phyloP scores from a whole-genome alignment of 73 alveolate species.

The Tetrahymena malaccensis region DNA sequence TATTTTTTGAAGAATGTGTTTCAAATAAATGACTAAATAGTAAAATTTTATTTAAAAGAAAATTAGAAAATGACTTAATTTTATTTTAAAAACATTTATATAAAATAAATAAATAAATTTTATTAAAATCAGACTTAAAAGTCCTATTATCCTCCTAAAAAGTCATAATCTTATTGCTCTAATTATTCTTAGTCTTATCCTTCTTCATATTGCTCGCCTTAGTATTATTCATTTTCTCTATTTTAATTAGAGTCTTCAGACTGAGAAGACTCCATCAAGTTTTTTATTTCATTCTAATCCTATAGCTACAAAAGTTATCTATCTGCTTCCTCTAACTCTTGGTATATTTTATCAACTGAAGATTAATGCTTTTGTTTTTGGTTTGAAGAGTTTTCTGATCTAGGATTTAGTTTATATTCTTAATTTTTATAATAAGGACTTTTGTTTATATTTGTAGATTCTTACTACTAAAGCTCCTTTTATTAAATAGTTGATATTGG shows the following conservation, averaged over 20 bases:
- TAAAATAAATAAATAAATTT: background rate
- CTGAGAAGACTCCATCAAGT: background rate
- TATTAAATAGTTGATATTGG: background rate
- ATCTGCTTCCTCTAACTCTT: background rate
- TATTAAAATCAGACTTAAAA: background rate
- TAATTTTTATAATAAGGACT: background rate
- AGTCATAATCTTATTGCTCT: background rate
- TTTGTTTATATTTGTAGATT: background rate
- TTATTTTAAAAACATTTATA: background rate
- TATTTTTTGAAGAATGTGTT: too few relatives aligned
- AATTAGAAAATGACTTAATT: too few relatives aligned
- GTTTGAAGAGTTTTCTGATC: background rate
- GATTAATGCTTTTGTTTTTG: background rate
- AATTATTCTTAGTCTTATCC: background rate
- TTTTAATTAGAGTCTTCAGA: background rate
- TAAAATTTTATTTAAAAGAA: too few relatives aligned
- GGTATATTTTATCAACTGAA: background rate
- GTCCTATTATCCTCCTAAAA: background rate
- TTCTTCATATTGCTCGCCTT: background rate
- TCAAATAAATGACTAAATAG: too few relatives aligned
- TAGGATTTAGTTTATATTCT: background rate
- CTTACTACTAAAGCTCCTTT: background rate
- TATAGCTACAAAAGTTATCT: background rate
- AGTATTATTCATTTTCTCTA: background rate
- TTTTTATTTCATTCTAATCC: background rate